Conservation (phyloP, 179 eudicot species). For the Beta macrorhiza region DNA sequence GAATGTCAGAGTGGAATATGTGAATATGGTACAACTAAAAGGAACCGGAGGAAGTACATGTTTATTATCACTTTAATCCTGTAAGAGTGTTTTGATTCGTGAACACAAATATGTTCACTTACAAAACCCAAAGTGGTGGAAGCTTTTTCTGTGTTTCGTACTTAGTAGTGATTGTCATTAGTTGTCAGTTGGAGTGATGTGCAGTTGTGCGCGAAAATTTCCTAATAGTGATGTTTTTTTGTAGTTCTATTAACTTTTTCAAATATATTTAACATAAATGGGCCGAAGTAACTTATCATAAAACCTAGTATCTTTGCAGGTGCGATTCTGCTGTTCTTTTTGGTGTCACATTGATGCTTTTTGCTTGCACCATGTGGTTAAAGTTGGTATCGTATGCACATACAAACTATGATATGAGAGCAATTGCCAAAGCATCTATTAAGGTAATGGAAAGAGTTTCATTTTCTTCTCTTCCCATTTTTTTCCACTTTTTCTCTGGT, state of each 20-base stretch:
- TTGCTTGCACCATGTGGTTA: conserved; percentile 85
- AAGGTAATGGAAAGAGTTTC: conserved; percentile 48
- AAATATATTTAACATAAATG: background rate
- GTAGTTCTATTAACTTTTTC: background rate
- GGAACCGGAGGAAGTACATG: background rate
- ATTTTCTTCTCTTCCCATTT: background rate
- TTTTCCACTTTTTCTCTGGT: background rate
- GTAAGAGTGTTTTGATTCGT: background rate
- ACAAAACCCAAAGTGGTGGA: background rate
- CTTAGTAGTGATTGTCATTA: background rate
- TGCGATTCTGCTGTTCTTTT: conserved; percentile 88
- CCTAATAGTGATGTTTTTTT: background rate
- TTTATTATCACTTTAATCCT: background rate
- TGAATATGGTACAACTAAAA: too few relatives aligned
- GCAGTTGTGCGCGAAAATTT: background rate
- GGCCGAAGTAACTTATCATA: conserved; percentile 19
- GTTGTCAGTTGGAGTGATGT: background rate
- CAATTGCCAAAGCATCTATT: conserved; percentile 50
- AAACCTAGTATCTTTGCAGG: conserved; percentile 47
- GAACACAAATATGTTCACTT: background rate
- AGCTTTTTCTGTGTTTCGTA: background rate
- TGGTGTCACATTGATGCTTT: conserved; percentile 78
- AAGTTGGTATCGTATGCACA: conserved; percentile 95
- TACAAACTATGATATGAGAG: conserved; percentile 84
- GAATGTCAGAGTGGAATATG: too few relatives aligned